Conservation (phyloP, 306 rosid species). For the Astragalus membranaceus region DNA sequence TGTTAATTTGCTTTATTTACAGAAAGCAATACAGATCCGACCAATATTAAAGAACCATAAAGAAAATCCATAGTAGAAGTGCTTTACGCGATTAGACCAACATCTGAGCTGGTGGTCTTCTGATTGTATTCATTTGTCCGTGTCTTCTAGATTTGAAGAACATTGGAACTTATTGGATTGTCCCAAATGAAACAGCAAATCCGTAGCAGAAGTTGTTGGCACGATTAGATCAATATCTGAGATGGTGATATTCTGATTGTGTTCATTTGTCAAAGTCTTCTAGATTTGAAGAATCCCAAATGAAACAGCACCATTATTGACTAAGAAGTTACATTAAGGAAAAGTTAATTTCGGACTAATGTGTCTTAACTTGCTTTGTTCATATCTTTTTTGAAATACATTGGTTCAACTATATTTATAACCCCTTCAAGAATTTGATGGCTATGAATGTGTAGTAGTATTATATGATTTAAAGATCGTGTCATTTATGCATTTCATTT, state of each 20-base stretch:
- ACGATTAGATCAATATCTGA: neutral
- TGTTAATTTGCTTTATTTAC: neutral
- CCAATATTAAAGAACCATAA: neutral
- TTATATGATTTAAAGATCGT: neutral
- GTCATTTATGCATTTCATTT: conserved; percentile 23
- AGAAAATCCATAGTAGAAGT: neutral
- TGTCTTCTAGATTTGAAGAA: neutral
- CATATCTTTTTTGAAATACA: neutral
- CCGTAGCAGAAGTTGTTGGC: too few relatives aligned
- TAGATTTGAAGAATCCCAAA: neutral
- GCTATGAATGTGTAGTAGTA: neutral
- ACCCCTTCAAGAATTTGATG: neutral
- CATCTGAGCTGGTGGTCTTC: neutral
- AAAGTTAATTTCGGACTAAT: neutral
- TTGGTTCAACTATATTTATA: neutral
- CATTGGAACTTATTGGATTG: neutral
- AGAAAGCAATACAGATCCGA: neutral
- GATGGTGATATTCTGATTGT: neutral
- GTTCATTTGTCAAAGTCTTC: neutral
- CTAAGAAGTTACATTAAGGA: neutral
- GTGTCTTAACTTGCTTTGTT: neutral
- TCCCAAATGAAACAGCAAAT: neutral
- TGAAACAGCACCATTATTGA: neutral
- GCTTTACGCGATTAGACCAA: neutral
- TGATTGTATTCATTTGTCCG: neutral